Percentiles rank a stretch among this genome's conserved stretches.
Conservation (phyloP, 768 basidiomycete genomes). For the Tricholomella constricta region DNA sequence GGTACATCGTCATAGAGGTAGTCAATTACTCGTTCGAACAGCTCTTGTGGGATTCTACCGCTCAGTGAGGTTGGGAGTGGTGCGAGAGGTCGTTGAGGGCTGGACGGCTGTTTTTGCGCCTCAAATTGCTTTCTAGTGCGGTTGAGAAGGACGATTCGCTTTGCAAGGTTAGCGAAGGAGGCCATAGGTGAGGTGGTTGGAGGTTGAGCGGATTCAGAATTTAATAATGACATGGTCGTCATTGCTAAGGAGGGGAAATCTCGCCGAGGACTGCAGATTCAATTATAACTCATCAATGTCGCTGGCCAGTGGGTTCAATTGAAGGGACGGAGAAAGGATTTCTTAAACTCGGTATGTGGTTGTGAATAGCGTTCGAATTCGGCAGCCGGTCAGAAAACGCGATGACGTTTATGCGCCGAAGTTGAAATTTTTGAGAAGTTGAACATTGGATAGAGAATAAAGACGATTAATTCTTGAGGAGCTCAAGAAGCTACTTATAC, state of each 20-base stretch:
- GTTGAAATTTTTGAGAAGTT: too few species aligned
- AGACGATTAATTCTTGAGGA: too few species aligned
- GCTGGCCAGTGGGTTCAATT: too few species aligned
- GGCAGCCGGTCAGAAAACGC: too few species aligned
- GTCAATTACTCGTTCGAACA: constrained; percentile 17
- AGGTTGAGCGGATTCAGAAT: background rate
- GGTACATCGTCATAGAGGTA: constrained; percentile 9
- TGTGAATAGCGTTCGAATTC: too few species aligned
- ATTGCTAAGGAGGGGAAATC: background rate
- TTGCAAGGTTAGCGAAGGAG: constrained; percentile 7
- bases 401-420: too few species aligned
- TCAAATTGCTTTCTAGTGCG: background rate
- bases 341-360: too few species aligned
- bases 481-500: too few species aligned
- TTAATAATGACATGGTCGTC: background rate
- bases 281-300: background rate
- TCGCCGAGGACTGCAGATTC: too few species aligned
- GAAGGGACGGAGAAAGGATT: too few species aligned
- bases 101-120: background rate
- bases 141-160: constrained; percentile 6
- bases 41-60: constrained; percentile 17
- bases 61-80: constrained; percentile 6
- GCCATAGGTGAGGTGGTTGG: constrained; percentile 1
- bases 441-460: too few species aligned
- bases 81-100: background rate